Percentiles rank a stretch among this genome's conserved stretches.
Conservation (phyloP, 2,329 filamentous ascomycete genomes). For the Laburnicola sp. region DNA sequence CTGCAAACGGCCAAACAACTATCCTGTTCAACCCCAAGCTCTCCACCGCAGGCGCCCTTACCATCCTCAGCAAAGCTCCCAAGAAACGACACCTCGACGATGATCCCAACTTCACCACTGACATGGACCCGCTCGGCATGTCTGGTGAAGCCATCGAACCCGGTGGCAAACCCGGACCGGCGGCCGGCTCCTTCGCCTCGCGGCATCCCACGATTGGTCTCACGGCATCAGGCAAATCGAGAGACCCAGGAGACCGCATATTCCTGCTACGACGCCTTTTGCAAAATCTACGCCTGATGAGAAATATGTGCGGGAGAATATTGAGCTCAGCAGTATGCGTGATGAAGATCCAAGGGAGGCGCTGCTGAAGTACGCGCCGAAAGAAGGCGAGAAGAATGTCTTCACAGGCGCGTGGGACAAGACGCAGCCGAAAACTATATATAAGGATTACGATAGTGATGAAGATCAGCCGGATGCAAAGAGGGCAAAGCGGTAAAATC, state of each 20-base stretch:
- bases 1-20: slow-evolving; percentile 85
- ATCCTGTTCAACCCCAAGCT: slow-evolving; percentile 87
- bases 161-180: slow-evolving; percentile 56
- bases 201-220: slow-evolving; percentile 72
- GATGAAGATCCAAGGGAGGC: slow-evolving; percentile 96
- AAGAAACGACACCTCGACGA: slow-evolving; percentile 97
- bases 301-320: slow-evolving; percentile 82
- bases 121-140: slow-evolving; percentile 77
- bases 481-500: slow-evolving; percentile 37
- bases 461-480: slow-evolving; percentile 74
- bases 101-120: slow-evolving; percentile 73
- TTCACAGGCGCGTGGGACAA: slow-evolving; percentile 93
- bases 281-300: slow-evolving; percentile 88
- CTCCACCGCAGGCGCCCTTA: slow-evolving; percentile 78
- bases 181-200: slow-evolving; percentile 55
- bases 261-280: slow-evolving; percentile 85
- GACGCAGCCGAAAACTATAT: slow-evolving; percentile 90
- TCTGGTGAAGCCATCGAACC: slow-evolving; percentile 76
- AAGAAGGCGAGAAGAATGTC: slow-evolving; percentile 87
- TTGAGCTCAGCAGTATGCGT: slow-evolving; percentile 87
- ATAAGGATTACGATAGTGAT: slow-evolving; percentile 84
- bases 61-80: slow-evolving; percentile 88
- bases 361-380: slow-evolving; percentile 89
- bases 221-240: slow-evolving; percentile 73
- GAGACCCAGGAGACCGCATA: slow-evolving; percentile 81